Evolutionary conservation across 2,329 filamentous ascomycete species (phyloP), one percentile per base, ranked within the genome.

Genomic region (Cladobotryum protrusum): DNA sequence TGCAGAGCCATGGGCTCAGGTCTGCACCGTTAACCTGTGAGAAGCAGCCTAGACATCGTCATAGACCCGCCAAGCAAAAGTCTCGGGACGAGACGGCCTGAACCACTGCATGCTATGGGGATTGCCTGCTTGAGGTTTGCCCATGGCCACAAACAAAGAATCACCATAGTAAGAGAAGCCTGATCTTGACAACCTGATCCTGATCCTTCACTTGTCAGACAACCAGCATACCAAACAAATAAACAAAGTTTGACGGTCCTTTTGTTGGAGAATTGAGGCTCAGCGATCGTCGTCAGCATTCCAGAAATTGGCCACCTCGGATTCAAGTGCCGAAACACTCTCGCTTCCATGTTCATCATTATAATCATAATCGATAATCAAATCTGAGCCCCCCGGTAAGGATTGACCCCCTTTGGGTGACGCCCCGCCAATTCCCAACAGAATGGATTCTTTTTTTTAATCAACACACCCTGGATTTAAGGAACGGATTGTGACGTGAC

Each of bases 301-400:
- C n/a, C 29, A 39, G 44, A 37, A 37, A 13, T 47, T 50, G 48
- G 48, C 48, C 48, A 50, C 48, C 34, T 50, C 48, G 48, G 48
- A 47, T 32, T 15, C 15, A 11, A 5, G 39, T 34, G n/a, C 15
- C 15, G 48, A 41, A 43, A 33, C 39, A 20, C 13, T 19, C 46
- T 29, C 24, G 24, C 24, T 29, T 29, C 24, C 24, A 29, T 29
- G 24, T 8, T 29, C 24, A 29, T 29, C 3, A 29, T 29, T 9
- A 29, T 29, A 29, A 29, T 29, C 24, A 29, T 29, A 29, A 29
- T 29, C 24, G 24, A 29, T 29, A 29, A 29, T 29, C 24, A 29
- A 29, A 29, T 29, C 24, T 29, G 24, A 29, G 24, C 24, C 24
- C 24, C 24, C 24, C 24, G 6, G 46, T 32, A 39, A 29, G 35